Percentiles rank a stretch among this genome's conserved stretches.
These are phyloP conservation scores for Marasmius oreades DNA, from an alignment of 1,284 basidiomycete species.

Conservation along the genomic window DNA sequence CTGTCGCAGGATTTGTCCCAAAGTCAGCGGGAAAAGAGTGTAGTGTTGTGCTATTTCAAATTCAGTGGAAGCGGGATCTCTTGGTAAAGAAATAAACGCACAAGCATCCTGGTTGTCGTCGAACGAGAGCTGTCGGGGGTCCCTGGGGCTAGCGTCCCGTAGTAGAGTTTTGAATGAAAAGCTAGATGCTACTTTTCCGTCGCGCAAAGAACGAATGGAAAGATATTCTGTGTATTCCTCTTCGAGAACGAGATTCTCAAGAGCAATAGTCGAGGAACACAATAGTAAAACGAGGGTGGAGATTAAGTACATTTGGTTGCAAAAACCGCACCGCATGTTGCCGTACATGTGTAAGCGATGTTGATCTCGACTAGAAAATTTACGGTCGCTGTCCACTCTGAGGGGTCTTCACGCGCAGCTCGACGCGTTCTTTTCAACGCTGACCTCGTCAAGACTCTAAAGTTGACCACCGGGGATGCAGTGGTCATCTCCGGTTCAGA, in stretches of 20 bases:
- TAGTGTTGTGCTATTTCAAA: constrained; percentile 68
- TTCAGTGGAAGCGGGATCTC: not conserved
- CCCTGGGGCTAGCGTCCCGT: constrained; percentile 46
- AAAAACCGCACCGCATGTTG: no score
- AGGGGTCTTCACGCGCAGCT: constrained; percentile 45
- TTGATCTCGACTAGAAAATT: constrained; percentile 44
- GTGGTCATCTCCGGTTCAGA: constrained; percentile 49
- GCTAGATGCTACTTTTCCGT: constrained; percentile 82
- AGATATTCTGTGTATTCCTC: constrained; percentile 72
- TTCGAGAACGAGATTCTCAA: not conserved
- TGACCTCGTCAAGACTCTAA: constrained; percentile 59
- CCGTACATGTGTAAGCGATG: not conserved
- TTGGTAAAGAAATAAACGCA: constrained; percentile 25
- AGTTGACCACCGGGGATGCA: constrained; percentile 68
- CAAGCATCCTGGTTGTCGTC: constrained; percentile 46
- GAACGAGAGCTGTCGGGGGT: constrained; percentile 42
- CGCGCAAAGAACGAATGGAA: constrained; percentile 68
- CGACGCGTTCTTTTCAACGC: constrained; percentile 66
- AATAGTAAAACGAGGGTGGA: not conserved
- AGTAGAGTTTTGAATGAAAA: constrained; percentile 81
- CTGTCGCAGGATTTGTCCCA: constrained; percentile 84
- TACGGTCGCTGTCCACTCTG: constrained; percentile 35
- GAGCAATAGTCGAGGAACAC: not conserved
- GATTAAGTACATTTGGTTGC: not conserved
- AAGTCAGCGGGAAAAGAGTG: constrained; percentile 77